phyloP scores from a whole-genome alignment of 2,329 filamentous ascomycete genomes.

The Aspergillus sojae region DNA sequence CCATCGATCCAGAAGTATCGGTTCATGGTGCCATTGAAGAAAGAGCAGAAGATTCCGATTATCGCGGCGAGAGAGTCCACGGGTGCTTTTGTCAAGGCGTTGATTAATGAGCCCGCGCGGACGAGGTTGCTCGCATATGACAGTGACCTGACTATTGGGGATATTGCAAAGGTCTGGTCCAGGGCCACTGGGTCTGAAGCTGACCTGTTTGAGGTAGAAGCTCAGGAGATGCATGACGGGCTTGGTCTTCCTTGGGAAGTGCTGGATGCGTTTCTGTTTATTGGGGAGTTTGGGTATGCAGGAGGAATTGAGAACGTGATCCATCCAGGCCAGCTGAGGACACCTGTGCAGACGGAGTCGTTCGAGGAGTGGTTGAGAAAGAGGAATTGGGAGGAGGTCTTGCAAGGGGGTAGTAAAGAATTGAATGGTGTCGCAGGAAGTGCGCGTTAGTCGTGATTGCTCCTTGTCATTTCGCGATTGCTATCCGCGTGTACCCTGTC shows the following conservation, averaged over 20 bases:
- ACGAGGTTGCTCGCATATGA: conserved; percentile 52
- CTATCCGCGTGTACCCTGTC: too few relatives aligned
- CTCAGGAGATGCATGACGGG: conserved; percentile 36
- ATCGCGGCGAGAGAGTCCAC: conserved; percentile 44
- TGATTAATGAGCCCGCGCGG: conserved; percentile 43
- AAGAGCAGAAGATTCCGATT: conserved; percentile 39
- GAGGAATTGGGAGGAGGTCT: conserved; percentile 22
- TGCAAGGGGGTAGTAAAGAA: conserved; percentile 9
- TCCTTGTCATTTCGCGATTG: accelerated
- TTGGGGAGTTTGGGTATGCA: conserved; percentile 47
- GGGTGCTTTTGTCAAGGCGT: conserved; percentile 48
- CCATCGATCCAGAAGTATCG: conserved; percentile 31
- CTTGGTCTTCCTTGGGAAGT: conserved; percentile 35
- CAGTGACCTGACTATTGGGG: conserved; percentile 36
- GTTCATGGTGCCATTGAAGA: conserved; percentile 32
- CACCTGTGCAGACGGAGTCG: not conserved
- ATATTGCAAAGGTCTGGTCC: conserved; percentile 41
- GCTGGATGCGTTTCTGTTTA: conserved; percentile 38
- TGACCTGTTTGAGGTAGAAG: conserved; percentile 29
- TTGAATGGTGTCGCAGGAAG: not conserved
- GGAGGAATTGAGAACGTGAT: conserved; percentile 43
- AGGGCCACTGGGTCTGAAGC: conserved; percentile 42
- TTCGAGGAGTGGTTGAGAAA: conserved; percentile 27
- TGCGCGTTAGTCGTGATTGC: not conserved
- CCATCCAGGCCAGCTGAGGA: conserved; percentile 42